Evolutionary conservation across 768 basidiomycete species (phyloP), one percentile per base, ranked within the genome.

Genomic region (Macrolepiota fuliginosa): DNA sequence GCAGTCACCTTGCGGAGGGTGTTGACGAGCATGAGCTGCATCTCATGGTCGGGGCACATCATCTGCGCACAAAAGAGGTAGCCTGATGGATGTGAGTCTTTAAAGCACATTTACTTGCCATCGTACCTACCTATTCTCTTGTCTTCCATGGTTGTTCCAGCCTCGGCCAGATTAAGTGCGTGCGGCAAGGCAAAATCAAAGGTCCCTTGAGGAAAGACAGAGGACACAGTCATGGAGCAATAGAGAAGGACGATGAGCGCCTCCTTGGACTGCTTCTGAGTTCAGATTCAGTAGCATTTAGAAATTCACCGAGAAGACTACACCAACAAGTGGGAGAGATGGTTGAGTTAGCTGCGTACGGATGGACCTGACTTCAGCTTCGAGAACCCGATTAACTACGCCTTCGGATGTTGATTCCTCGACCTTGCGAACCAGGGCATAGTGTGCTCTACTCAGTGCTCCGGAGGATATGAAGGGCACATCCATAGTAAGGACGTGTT

Each of bases 1-100:
- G 6, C 32, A 47, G 70, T 60, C 66, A 87, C 92, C 81, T 94
- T 94, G 64, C 91, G 86, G 36, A 93, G 70, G 4, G 92, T 93
- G 66, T 95, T 95, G 61, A 94, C 87, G 22, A 94, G 80, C 89
- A 95, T 92, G 24, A 95, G 76, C 54, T 85, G 82, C 35, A 93
- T 76, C 62, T 92, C 91, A 68, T 92, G 85, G 39, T 80, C 72
- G 7, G 75, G 67, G 40, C 85, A 83, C 86, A 94, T 91, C 22
- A 91, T 71, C 68, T 90, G 85, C 56, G 80, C 72, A 68, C 92
- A 93, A 69, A 91, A 93, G 6, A 88, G 72, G 74, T 94, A 94
- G 12, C 91, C 92, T 94, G 65, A 4, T 57, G 22, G 39, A 29
- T 13, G 17, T 35, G 56, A 15, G 54, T 46, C 58, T n/a, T 27